Evolutionary conservation across 176 grass and related monocot species (phyloP), one percentile per base, ranked within the genome.

Genomic region (Triticum monococcum): DNA sequence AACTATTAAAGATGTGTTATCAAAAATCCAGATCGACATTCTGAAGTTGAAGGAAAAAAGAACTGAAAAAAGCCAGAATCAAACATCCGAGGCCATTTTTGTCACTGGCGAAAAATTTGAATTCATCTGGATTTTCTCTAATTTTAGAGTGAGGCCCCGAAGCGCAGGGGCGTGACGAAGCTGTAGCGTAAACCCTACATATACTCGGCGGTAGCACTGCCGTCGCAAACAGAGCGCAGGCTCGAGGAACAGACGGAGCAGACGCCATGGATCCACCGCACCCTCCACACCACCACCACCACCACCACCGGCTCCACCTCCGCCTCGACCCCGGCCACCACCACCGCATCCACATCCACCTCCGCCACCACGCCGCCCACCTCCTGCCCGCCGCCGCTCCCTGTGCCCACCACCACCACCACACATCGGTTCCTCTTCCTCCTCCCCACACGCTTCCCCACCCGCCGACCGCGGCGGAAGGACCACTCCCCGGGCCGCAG

Each of bases 251-350:
- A 64, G 23, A 79, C 20, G 54, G 66, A 43, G 26, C 30, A 11
- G 35, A 13, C 57, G 22, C 43, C 67, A 87, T 91, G 89, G 48
- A 91, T 74, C 75, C 62, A 71, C 46, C 45, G 45, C 82, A 66
- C 3, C 46, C 75, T 62, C 79, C 75, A 1, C 78, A 65, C 12
- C 79, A 46, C 20, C 72, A 76, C 67, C 72, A 76, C 67, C 72
- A 81, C 28, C 28, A 30, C 62, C 89, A 72, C 77, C 80, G 78
- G n/a, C 61, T 86, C 72, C 83, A 89, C 50, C 91, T 85, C 74
- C 81, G 90, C 25, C 85, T 84, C 33, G 81, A 90, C 28, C 86
- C 80, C 66, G 73, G 23, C 18, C 89, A 87, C 64, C 87, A 89
- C 56, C 88, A 79, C 45, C 85, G 68, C 63, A 72, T 82, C 43